Evolutionary conservation across 805 yeast species (phyloP).

Genomic region (Sporopachydermia lactativora): DNA sequence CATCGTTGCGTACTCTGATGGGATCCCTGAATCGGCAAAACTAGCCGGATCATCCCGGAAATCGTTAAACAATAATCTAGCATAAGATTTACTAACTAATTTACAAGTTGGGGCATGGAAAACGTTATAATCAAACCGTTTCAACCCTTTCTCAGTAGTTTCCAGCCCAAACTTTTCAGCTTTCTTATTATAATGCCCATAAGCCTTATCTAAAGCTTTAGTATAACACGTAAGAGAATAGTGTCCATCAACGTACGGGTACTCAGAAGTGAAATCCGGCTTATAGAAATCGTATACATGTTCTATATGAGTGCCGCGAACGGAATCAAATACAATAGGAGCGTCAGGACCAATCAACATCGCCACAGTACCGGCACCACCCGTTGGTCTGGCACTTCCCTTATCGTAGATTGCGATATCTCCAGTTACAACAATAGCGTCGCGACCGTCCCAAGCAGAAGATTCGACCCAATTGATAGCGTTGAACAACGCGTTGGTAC

Average conservation of each 20-base stretch:
- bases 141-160: constrained; percentile 35
- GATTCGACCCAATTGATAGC: constrained; percentile 94
- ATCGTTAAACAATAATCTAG: constrained; percentile 83
- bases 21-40: constrained; percentile 34
- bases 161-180: constrained; percentile 38
- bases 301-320: constrained; percentile 88
- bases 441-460: constrained; percentile 94
- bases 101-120: constrained; percentile 99
- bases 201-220: constrained; percentile 81
- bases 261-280: constrained; percentile 93
- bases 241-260: constrained; percentile 96
- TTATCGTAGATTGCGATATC: constrained; percentile 95
- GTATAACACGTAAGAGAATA: constrained; percentile 89
- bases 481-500: constrained; percentile 89
- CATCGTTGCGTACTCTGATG: constrained; percentile 39
- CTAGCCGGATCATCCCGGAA: constrained; percentile 54
- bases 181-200: constrained; percentile 69
- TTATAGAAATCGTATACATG: constrained; percentile 97
- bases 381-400: constrained; percentile 98
- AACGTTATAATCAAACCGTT: constrained; percentile 79
- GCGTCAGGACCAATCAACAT: constrained; percentile 94
- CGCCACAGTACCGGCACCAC: constrained; percentile 98
- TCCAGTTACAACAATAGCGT: constrained; percentile 93
- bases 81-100: constrained; percentile 83
- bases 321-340: constrained; percentile 81